Conservation (phyloP, 2,329 filamentous ascomycete species). For the Talaromyces sp. region DNA sequence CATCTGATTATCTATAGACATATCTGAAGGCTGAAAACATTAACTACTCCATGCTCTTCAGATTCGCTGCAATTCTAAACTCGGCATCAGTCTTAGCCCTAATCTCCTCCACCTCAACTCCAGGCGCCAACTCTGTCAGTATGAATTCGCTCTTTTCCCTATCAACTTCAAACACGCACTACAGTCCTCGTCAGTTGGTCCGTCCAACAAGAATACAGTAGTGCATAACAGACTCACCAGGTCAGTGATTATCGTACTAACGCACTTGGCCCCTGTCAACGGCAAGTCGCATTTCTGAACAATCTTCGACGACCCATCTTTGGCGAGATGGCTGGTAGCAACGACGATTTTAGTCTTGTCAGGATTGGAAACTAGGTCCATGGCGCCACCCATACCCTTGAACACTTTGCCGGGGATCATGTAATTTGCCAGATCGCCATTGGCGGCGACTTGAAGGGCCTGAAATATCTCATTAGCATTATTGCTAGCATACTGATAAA, state of each 20-base stretch:
- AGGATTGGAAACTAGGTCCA: constrained; percentile 68
- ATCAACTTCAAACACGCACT: constrained; percentile 69
- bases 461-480: constrained; percentile 10
- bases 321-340: constrained; percentile 93
- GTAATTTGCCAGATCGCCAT: constrained; percentile 75
- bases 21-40: background rate
- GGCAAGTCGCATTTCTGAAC: constrained; percentile 91
- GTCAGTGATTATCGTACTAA: constrained; percentile 87
- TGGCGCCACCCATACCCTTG: constrained; percentile 79
- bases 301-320: constrained; percentile 92
- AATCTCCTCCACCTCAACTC: constrained; percentile 83
- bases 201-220: background rate
- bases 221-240: constrained; percentile 39
- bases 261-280: constrained; percentile 77
- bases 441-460: constrained; percentile 79
- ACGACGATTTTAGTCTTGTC: constrained; percentile 76
- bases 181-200: background rate
- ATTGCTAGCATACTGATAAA: too few species aligned
- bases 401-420: constrained; percentile 26
- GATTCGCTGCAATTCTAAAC: constrained; percentile 71
- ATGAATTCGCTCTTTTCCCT: constrained; percentile 69
- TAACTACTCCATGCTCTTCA: constrained; percentile 48
- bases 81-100: constrained; percentile 81
- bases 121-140: constrained; percentile 78
- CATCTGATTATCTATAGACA: background rate